Base-by-base conservation (phyloP, 2,329 filamentous ascomycete species). In the Catunica adiposa region DNA sequence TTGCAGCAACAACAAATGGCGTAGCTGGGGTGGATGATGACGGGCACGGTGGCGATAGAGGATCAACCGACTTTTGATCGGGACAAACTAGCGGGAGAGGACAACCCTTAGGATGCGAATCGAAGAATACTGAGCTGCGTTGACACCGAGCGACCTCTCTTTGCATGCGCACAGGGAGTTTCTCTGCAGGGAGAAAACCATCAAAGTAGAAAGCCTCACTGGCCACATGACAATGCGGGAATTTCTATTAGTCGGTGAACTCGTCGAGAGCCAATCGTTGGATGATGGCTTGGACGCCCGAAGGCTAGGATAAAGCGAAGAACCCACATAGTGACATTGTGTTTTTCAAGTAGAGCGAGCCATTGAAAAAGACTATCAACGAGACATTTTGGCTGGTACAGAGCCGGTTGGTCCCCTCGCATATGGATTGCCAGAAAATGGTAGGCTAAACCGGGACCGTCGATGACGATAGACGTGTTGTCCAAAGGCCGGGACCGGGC, bases 151-250 rank as follows among this genome's bases (percentile, higher is more conserved):
- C 52, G 59, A 25, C 42, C 64, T 55, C 61, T 62, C 88, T 75
- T 8, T 74, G 66, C 53, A 82, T 68, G 3, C 88, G 77, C 5
- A 80, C 78, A 0, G 69, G 65, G 34, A 75, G 73, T 64, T 95
- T 95, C 3, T 72, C 67, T 0, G 65, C 58, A 0, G 90, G 90
- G 1, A 97, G 73, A 56, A 79, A 82, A 14, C 89, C 89, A 66
- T 97, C 90, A 62, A 97, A 96, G 65, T 84, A 89, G 54, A 96
- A 84, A 50, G 75, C 79, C 57, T 78, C 70, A 61, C 82, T 86
- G 61, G 31, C 61, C 59, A 34, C 38, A 59, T 56, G 23, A 44
- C 11, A 22, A 5, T 48, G 50, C 15, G 22, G 23, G 5, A 42
- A 29, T 52, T 34, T 14, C 22, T 17, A 20, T 54, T 37, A 54